A percentile compares a stretch with the other conserved stretches of the same genome.
phyloP scores from a whole-genome alignment of 345 rosid genomes.

The Sisymbrium altissimum region DNA sequence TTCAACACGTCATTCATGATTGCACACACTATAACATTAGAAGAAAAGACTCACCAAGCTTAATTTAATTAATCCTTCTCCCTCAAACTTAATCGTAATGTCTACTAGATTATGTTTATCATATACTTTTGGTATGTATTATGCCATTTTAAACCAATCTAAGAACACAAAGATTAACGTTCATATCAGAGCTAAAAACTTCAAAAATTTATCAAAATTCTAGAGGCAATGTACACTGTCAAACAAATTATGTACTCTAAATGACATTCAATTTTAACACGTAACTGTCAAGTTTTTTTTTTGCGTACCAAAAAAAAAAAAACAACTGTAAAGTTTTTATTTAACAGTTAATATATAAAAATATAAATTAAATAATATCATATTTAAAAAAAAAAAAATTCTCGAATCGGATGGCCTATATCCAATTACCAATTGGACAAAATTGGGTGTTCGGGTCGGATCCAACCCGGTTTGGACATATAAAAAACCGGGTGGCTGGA shows the following conservation, averaged over 20 bases:
- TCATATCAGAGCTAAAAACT: neutral
- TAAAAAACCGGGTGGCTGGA: slow-evolving; percentile 4
- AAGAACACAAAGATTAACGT: neutral
- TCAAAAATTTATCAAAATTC: neutral
- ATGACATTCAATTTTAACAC: neutral
- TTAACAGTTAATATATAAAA: neutral
- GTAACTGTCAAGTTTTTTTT: too few species aligned
- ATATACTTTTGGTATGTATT: neutral
- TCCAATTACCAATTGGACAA: neutral
- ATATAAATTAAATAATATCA: neutral
- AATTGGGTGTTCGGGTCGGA: neutral
- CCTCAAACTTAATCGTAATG: neutral
- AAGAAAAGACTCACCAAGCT: neutral
- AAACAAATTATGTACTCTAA: neutral
- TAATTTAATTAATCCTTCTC: neutral
- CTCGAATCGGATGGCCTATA: too few species aligned
- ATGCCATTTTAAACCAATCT: neutral
- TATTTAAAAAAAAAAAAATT: too few species aligned
- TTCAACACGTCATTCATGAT: neutral
- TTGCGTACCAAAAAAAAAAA: too few species aligned
- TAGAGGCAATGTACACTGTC: neutral
- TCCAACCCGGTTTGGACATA: slow-evolving; percentile 2
- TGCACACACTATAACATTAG: neutral
- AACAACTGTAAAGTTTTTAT: neutral
- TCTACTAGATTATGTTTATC: neutral